Evolutionary conservation across 164 flowering plant genomes (phyloP).

Genomic region (Umbilicus rupestris): DNA sequence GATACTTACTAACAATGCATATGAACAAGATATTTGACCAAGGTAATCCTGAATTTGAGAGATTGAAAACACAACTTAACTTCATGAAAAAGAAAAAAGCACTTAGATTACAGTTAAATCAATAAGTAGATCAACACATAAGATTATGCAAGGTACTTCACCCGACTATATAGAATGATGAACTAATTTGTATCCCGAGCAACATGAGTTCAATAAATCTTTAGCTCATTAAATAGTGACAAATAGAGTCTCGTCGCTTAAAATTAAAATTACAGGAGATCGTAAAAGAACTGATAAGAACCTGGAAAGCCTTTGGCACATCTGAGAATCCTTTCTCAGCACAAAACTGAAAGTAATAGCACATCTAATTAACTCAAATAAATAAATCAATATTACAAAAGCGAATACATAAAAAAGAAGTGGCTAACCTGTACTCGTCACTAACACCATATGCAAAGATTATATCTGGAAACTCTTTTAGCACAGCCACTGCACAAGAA

Average conservation of each 20-base stretch:
- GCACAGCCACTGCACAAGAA: slow-evolving; percentile 63
- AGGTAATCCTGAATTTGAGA: too few species aligned
- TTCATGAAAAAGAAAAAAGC: neutral
- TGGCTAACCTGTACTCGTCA: slow-evolving; percentile 77
- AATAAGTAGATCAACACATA: too few species aligned
- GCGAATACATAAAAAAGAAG: neutral
- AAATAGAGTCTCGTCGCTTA: neutral
- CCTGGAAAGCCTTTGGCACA: slow-evolving; percentile 8
- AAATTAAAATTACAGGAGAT: neutral
- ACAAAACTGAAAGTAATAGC: slow-evolving; percentile 42
- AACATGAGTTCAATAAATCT: neutral
- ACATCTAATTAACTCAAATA: neutral
- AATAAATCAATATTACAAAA: neutral
- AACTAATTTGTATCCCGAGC: neutral
- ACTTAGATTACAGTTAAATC: too few species aligned
- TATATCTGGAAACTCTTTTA: slow-evolving; percentile 66
- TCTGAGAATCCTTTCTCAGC: slow-evolving; percentile 5
- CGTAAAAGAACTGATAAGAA: neutral
- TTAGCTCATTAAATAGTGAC: neutral
- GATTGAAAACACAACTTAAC: neutral
- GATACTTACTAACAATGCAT: too few species aligned
- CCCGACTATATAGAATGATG: neutral
- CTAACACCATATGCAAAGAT: slow-evolving; percentile 74
- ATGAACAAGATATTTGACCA: too few species aligned
- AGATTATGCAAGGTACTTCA: neutral